Evolutionary conservation across 2,329 filamentous ascomycete species (phyloP).

Genomic region (Aspergillus sp.): DNA sequence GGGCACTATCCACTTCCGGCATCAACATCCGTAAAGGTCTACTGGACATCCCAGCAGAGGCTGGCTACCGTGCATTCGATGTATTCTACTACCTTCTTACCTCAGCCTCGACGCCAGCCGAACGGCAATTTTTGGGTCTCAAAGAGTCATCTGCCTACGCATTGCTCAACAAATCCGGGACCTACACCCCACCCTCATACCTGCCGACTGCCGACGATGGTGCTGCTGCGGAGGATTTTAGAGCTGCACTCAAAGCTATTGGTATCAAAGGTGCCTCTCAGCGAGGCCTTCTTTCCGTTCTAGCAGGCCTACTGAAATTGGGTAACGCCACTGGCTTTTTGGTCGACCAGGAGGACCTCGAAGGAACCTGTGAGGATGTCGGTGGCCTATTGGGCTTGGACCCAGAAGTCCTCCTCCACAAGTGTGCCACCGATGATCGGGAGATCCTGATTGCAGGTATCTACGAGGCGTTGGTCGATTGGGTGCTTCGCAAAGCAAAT

Average conservation of each 20-base stretch:
- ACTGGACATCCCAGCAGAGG: constrained; percentile 68
- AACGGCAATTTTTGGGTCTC: constrained; percentile 80
- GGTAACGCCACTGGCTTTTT: constrained; percentile 83
- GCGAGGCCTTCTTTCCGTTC: constrained; percentile 73
- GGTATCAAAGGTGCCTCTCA: constrained; percentile 84
- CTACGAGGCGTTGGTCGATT: constrained; percentile 92
- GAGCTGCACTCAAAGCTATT: constrained; percentile 76
- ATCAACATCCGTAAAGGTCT: constrained; percentile 78
- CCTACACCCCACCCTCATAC: constrained; percentile 79
- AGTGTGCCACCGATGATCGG: constrained; percentile 79
- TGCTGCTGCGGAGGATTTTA: constrained; percentile 88
- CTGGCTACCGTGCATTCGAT: constrained; percentile 87
- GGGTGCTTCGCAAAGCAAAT: constrained; percentile 86
- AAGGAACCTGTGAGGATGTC: constrained; percentile 85
- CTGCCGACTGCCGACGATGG: constrained; percentile 88
- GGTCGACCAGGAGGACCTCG: constrained; percentile 75
- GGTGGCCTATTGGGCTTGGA: constrained; percentile 79
- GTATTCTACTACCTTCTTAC: constrained; percentile 96
- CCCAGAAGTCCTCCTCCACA: constrained; percentile 68
- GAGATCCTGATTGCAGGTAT: constrained; percentile 74
- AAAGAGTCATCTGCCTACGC: constrained; percentile 70
- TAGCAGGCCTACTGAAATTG: constrained; percentile 82
- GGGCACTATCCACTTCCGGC: constrained; percentile 78
- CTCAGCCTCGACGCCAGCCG: constrained; percentile 78
- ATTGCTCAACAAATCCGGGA: constrained; percentile 73